Percentiles rank a stretch among this genome's conserved stretches.
Evolutionary conservation across 2,329 filamentous ascomycete species (phyloP).

Genomic region (Herpomyces periplanetae): DNA sequence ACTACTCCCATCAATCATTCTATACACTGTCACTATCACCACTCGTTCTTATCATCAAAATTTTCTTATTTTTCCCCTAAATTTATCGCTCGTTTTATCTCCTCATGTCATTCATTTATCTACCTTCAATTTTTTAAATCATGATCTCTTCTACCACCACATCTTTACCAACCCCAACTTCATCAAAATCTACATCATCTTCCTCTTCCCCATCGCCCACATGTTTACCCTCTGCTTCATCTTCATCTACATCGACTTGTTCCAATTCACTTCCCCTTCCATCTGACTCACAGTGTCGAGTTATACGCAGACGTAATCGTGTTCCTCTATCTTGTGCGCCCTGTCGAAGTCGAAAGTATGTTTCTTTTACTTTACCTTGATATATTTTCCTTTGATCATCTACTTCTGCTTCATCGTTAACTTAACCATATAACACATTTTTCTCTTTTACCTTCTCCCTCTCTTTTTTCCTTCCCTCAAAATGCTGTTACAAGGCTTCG

Average conservation of each 20-base stretch:
- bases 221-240: constrained; percentile 3
- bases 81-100: too few species aligned
- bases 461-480: constrained; percentile 6
- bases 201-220: constrained; percentile 1
- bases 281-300: constrained; percentile 41
- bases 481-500: constrained; percentile 18
- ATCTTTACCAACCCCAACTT: too few species aligned
- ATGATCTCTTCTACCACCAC: too few species aligned
- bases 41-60: too few species aligned
- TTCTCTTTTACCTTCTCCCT: constrained; percentile 3
- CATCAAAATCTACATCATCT: too few species aligned
- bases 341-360: constrained; percentile 62
- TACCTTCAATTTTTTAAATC: too few species aligned
- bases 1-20: too few species aligned
- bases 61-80: too few species aligned
- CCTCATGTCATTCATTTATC: too few species aligned
- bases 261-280: constrained; percentile 1
- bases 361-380: too few species aligned
- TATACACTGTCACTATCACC: too few species aligned
- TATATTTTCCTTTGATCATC: constrained; percentile 1
- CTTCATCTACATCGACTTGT: background rate
- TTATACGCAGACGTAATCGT: constrained; percentile 65
- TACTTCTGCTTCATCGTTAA: constrained; percentile 1
- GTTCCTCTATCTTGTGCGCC: constrained; percentile 68
- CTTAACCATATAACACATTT: background rate